Percentiles rank a stretch among this genome's conserved stretches.
Conservation (phyloP, 805 yeast genomes). For the Ogataea nonfermentans region DNA sequence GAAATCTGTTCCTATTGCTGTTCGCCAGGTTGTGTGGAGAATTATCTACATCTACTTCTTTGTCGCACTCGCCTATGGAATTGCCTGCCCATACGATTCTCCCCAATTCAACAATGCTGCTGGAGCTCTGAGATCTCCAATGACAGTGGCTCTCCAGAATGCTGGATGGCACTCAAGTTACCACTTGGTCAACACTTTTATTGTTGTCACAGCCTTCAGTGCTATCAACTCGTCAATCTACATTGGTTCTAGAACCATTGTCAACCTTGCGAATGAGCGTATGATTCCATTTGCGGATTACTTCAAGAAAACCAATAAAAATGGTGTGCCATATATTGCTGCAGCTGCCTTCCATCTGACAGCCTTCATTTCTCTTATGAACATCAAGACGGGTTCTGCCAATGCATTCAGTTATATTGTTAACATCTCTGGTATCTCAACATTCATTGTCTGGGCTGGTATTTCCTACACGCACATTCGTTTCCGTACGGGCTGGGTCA, state of each 20-base stretch:
- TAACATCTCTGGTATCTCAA: conserved; percentile 63
- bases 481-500: conserved; percentile 48
- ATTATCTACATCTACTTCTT: conserved; percentile 54
- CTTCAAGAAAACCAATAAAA: conserved; percentile 48
- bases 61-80: conserved; percentile 54
- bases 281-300: conserved; percentile 38
- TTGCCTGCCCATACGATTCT: conserved; percentile 57
- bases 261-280: conserved; percentile 60
- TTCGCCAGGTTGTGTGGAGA: conserved; percentile 53
- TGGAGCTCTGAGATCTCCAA: conserved; percentile 46
- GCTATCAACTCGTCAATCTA: conserved; percentile 70
- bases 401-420: conserved; percentile 59
- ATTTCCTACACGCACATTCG: conserved; percentile 56
- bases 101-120: conserved; percentile 40
- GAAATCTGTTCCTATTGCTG: conserved; percentile 56
- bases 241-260: conserved; percentile 65
- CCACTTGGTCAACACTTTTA: conserved; percentile 59
- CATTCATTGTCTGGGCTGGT: conserved; percentile 66
- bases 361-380: conserved; percentile 57
- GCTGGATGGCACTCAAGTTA: conserved; percentile 54
- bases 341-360: conserved; percentile 51
- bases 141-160: conserved; percentile 45
- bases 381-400: conserved; percentile 57
- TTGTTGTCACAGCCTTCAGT: conserved; percentile 60
- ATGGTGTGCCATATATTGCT: conserved; percentile 66